Evolutionary conservation across 2,329 filamentous ascomycete genomes (phyloP).

Genomic region (Colletotrichum musae): DNA sequence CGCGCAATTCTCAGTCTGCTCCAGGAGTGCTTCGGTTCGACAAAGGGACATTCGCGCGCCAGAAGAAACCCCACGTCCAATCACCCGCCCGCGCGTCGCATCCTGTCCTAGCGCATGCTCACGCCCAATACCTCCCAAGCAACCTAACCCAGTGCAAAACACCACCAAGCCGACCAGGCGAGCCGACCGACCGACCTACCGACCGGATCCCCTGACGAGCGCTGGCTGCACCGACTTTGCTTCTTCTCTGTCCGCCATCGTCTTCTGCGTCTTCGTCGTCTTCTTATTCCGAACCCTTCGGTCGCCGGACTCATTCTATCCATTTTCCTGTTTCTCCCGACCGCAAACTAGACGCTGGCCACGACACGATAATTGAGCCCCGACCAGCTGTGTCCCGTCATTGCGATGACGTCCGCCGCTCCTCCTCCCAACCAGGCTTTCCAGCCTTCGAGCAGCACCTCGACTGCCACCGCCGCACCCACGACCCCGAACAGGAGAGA

Average conservation of each 20-base stretch:
- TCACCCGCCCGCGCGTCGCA: slow-evolving; percentile 39
- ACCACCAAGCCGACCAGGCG: slow-evolving; percentile 38
- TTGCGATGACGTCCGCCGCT: slow-evolving; percentile 50
- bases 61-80: slow-evolving; percentile 37
- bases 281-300: background rate
- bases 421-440: slow-evolving; percentile 42
- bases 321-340: slow-evolving; percentile 3
- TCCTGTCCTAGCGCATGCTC: slow-evolving; percentile 38
- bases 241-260: slow-evolving; percentile 3
- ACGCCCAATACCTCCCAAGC: slow-evolving; percentile 37
- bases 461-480: slow-evolving; percentile 46
- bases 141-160: slow-evolving; percentile 40
- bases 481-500: slow-evolving; percentile 89
- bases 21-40: slow-evolving; percentile 18
- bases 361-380: slow-evolving; percentile 35
- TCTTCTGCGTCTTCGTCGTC: background rate
- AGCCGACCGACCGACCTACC: slow-evolving; percentile 26
- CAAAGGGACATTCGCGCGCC: slow-evolving; percentile 38
- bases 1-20: slow-evolving; percentile 4
- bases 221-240: slow-evolving; percentile 25
- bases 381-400: slow-evolving; percentile 45
- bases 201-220: slow-evolving; percentile 19
- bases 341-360: slow-evolving; percentile 27
- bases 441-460: slow-evolving; percentile 34
- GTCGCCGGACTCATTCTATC: slow-evolving; percentile 22